Conservation (phyloP, 208 protist genomes). For the Acanthamoeba healyi region DNA sequence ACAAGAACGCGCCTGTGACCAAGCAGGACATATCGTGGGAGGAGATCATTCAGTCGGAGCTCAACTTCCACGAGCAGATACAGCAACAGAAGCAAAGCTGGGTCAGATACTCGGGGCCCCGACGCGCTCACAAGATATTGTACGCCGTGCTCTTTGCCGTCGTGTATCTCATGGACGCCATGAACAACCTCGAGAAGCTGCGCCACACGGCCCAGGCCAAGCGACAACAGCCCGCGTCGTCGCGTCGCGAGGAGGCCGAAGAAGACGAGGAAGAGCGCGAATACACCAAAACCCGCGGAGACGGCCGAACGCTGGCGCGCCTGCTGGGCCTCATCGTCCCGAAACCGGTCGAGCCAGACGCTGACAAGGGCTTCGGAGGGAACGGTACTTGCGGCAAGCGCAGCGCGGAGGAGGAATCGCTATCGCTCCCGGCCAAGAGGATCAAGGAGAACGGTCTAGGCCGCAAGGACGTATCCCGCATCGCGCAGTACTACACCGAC, state of each 20-base stretch:
- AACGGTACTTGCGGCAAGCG: background rate
- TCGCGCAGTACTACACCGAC: conserved; percentile 43
- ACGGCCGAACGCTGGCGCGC: background rate
- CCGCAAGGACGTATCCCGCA: conserved; percentile 12
- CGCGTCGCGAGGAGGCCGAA: background rate
- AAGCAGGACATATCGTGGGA: conserved; percentile 45
- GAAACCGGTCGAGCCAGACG: background rate
- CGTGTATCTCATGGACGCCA: conserved; percentile 52
- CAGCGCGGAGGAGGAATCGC: background rate
- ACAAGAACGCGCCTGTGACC: background rate
- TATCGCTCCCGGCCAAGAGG: background rate
- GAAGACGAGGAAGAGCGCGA: background rate
- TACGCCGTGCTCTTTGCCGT: conserved; percentile 54
- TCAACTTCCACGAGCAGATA: conserved; percentile 49
- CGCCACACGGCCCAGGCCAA: background rate
- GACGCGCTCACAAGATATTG: conserved; percentile 15
- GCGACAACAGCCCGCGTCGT: background rate
- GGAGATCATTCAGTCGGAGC: conserved; percentile 21
- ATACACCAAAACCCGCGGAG: background rate
- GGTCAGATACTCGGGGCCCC: background rate
- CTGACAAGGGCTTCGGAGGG: background rate
- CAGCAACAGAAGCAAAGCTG: conserved; percentile 57
- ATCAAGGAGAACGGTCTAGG: background rate
- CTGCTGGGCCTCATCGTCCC: background rate
- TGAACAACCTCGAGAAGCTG: conserved; percentile 60